phyloP scores from a whole-genome alignment of 345 rosid species.

The Gossypium anomalum region DNA sequence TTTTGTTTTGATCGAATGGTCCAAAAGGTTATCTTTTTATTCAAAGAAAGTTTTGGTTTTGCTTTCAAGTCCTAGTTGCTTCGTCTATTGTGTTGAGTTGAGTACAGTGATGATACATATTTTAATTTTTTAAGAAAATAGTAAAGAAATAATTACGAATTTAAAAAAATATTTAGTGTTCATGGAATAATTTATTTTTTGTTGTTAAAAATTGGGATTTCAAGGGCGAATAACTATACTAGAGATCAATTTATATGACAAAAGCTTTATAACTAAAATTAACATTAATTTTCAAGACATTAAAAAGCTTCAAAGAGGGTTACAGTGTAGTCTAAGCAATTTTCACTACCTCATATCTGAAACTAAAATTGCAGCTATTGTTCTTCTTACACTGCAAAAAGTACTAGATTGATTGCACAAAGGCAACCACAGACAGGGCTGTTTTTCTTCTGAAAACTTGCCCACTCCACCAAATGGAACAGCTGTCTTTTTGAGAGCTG shows the following conservation, averaged over 20 bases:
- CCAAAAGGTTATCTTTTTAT: neutral
- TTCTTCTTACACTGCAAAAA: too few relatives aligned
- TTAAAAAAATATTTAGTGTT: too few relatives aligned
- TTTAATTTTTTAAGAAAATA: too few relatives aligned
- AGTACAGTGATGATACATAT: too few relatives aligned
- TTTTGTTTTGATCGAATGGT: neutral
- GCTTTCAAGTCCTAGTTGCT: too few relatives aligned
- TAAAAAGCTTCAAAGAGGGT: neutral
- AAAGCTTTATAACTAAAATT: neutral
- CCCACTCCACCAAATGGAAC: neutral
- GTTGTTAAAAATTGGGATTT: too few relatives aligned
- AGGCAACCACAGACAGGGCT: neutral
- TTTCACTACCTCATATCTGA: neutral
- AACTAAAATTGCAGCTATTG: too few relatives aligned
- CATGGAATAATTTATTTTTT: too few relatives aligned
- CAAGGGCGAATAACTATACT: neutral
- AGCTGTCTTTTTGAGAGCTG: conserved; percentile 2
- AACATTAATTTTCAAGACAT: neutral
- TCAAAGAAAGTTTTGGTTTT: neutral
- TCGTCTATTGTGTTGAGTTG: too few relatives aligned
- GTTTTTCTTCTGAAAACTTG: neutral
- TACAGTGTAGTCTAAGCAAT: neutral
- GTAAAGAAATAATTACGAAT: too few relatives aligned
- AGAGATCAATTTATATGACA: neutral
- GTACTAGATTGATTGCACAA: neutral